Base-by-base conservation (phyloP, 208 protist genomes). In the Leishmania guyanensis region DNA sequence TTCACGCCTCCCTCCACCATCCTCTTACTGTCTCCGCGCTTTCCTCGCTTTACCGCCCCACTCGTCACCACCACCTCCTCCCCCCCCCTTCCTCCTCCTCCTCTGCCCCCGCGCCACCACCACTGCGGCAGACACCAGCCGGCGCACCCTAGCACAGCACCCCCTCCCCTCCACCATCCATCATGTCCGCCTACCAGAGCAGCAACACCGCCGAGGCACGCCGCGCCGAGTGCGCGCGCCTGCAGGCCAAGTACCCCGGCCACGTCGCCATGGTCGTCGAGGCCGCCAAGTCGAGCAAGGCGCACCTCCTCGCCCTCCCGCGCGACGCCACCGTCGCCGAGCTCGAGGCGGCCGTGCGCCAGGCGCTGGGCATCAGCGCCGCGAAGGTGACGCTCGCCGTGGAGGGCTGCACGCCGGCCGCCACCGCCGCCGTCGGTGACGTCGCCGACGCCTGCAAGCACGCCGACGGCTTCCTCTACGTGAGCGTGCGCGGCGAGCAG, bases 351-450 rank as follows among this genome's bases (percentile, higher is more conserved):
- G 77, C 66, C 17, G 74, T 77, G 39, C 80, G 80, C 74, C 68
- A 29, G 20, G 64, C 62, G 12, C 43, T 53, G 16, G 62, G n/a
- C 39, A n/a, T 82, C 69, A 75, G 58, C 51, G 62, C 43, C 81
- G 51, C 60, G 58, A 75, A 85, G 77, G 50, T 80, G 64, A 70
- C 82, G 62, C 69, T 85, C 71, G 58, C 66, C 66, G 54, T 85
- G 43, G 54, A 79, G 77, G 82, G 79, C 72, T 82, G 82, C 77
- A 78, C 77, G 33, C 82, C 82, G 16, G 82, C 77, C 51, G 54
- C 75, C 33, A 80, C 33, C 50, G 56, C 69, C 33, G 75, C 76
- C 50, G 20, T 84, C 53, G 54, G 75, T 62, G 75, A 79, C 69
- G 54, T 84, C n/a, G n/a, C 66, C 66, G n/a, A 70, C 65, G 26